phyloP scores from a whole-genome alignment of 2,329 filamentous ascomycete species.

The Aspergillus oerlinghausenensis region DNA sequence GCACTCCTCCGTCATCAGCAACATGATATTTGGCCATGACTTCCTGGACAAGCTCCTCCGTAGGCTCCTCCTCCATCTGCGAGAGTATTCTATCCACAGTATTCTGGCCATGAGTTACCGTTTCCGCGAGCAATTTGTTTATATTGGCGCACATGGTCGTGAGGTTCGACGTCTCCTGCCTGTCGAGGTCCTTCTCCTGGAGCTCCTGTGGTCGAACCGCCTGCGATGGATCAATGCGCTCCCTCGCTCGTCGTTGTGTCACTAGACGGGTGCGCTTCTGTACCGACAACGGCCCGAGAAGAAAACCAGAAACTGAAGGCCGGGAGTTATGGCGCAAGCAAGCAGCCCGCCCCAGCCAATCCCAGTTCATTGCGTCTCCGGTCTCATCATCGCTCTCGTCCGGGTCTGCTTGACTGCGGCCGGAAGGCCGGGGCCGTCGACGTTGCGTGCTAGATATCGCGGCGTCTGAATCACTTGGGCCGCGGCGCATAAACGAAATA shows the following conservation, averaged over 20 bases:
- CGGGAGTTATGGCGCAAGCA: slow-evolving; percentile 69
- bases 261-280: slow-evolving; percentile 75
- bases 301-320: slow-evolving; percentile 73
- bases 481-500: slow-evolving; percentile 77
- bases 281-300: slow-evolving; percentile 82
- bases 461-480: slow-evolving; percentile 52
- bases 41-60: slow-evolving; percentile 37
- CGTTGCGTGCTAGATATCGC: slow-evolving; percentile 39
- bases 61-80: slow-evolving; percentile 24
- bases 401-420: slow-evolving; percentile 36
- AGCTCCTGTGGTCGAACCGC: slow-evolving; percentile 73
- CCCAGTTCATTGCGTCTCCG: slow-evolving; percentile 81
- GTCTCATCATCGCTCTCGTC: slow-evolving; percentile 65
- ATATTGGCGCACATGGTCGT: slow-evolving; percentile 76
- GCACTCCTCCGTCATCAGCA: slow-evolving; percentile 64
- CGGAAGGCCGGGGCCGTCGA: slow-evolving; percentile 31
- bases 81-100: slow-evolving; percentile 44
- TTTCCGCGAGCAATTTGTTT: slow-evolving; percentile 52
- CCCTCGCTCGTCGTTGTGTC: slow-evolving; percentile 65
- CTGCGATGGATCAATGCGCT: slow-evolving; percentile 63
- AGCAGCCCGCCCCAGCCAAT: slow-evolving; percentile 71
- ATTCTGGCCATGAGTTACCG: slow-evolving; percentile 43
- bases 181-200: slow-evolving; percentile 66
- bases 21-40: slow-evolving; percentile 65
- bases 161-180: slow-evolving; percentile 72